Base-by-base conservation (phyloP, 129 eudicot genomes). In the Gnaphalium uliginosum region DNA sequence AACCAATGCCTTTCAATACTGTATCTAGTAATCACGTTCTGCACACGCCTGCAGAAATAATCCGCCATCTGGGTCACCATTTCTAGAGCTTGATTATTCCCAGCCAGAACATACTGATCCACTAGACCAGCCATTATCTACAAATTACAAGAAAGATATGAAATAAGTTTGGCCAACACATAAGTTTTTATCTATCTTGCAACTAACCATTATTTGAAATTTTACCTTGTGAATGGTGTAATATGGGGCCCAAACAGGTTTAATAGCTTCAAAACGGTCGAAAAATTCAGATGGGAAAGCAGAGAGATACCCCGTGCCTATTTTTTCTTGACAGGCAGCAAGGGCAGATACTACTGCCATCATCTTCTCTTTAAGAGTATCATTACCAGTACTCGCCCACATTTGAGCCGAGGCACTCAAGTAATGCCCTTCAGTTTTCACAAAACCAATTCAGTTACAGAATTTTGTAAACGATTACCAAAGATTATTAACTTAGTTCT, bases 191-290 rank as follows among this genome's bases (percentile, higher is more conserved):
- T 30, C 26, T 61, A 78, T 70, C 82, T 70, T 54, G 37, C 37
- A 48, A 29, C 15, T 46, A 22, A 33, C 66, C 6, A 57, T 32
- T 10, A 9, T 30, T 5, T 21, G 4, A 61, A 51, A 2, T 32
- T 61, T 43, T 80, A 93, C 98, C 96, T 93, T 93, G 76, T 90
- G 98, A 66, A 93, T 93, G 32, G 98, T 93, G 78, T 93, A 90
- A 82, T 93, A 93, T 18, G 96, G 98, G 7, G 96, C 98, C 97
- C 97, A 94, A 60, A 90, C 91, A 46, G 78, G 81, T 53, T 88
- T 8, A 27, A 90, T 51, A 72, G 88, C 89, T 81, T 93, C 98
- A 75, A 88, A 75, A 26, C 87, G 84, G 62, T 93, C 97, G 70
- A 93, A 93, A 18, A 75, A 70, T 22, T 93, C 96, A 13, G 96